phyloP scores from a whole-genome alignment of 768 basidiomycete species.

The Pleurotus ostreatus region DNA sequence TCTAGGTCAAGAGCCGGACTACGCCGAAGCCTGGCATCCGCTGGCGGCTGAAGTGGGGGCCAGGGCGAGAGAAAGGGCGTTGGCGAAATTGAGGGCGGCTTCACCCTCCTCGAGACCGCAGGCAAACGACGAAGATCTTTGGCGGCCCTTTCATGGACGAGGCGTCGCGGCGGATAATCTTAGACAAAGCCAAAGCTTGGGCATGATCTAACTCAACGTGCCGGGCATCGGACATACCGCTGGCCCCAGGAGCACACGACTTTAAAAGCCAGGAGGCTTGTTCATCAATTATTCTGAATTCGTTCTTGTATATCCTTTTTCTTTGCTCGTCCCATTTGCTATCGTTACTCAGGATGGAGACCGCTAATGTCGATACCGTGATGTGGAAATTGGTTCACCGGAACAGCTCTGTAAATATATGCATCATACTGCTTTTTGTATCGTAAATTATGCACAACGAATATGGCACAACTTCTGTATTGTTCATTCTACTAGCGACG shows the following conservation, averaged over 20 bases:
- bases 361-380: too few relatives aligned
- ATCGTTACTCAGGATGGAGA: too few relatives aligned
- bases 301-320: neutral
- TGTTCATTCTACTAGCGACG: too few relatives aligned
- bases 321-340: too few relatives aligned
- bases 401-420: too few relatives aligned
- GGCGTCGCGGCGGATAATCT: constrained; percentile 5
- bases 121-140: constrained; percentile 1
- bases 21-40: neutral
- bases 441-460: too few relatives aligned
- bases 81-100: neutral
- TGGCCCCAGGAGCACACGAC: neutral
- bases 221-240: neutral
- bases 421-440: too few relatives aligned
- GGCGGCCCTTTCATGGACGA: neutral
- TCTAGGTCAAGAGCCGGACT: too few relatives aligned
- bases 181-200: constrained; percentile 2
- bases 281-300: neutral
- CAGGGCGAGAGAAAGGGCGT: neutral
- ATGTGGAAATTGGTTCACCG: too few relatives aligned
- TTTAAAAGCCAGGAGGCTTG: neutral
- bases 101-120: neutral
- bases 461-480: too few relatives aligned
- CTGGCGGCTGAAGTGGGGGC: neutral
- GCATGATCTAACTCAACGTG: neutral